Conservation (phyloP, 208 protist genomes). For the Trypanosoma brucei region DNA sequence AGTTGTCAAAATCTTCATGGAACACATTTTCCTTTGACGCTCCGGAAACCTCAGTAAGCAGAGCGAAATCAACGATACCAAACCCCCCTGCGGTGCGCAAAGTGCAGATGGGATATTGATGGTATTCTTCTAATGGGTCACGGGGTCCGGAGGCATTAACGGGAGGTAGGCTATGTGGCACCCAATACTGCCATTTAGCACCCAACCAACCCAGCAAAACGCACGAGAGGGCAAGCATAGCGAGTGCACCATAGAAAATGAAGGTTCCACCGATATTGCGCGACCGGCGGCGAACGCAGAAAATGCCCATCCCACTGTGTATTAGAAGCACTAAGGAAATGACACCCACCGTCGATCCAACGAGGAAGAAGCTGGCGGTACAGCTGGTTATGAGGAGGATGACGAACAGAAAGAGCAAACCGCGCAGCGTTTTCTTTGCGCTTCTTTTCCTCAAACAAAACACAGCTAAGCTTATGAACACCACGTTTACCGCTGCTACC, state of each 20-base stretch:
- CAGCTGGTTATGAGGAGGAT: slow-evolving; percentile 47
- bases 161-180: slow-evolving; percentile 33
- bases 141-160: slow-evolving; percentile 11
- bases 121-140: slow-evolving; percentile 29
- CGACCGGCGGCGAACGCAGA: slow-evolving; percentile 37
- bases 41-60: slow-evolving; percentile 49
- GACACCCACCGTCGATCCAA: slow-evolving; percentile 44
- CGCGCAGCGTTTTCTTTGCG: slow-evolving; percentile 35
- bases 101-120: slow-evolving; percentile 67
- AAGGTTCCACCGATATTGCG: slow-evolving; percentile 47
- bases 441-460: slow-evolving; percentile 31
- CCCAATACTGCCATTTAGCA: slow-evolving; percentile 31
- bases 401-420: slow-evolving; percentile 32
- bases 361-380: slow-evolving; percentile 46
- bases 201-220: slow-evolving; percentile 69
- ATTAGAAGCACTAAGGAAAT: slow-evolving; percentile 62
- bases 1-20: slow-evolving; percentile 41
- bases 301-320: slow-evolving; percentile 46
- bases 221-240: slow-evolving; percentile 42
- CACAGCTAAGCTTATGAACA: slow-evolving; percentile 35
- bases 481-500: slow-evolving; percentile 25
- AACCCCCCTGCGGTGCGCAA: slow-evolving; percentile 34
- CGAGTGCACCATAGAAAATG: slow-evolving; percentile 28
- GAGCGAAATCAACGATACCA: slow-evolving; percentile 44
- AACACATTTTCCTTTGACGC: slow-evolving; percentile 18